Evolutionary conservation across 768 basidiomycete species (phyloP), one percentile per base, ranked within the genome.

Genomic region (Cantharellus cinnabarinus): DNA sequence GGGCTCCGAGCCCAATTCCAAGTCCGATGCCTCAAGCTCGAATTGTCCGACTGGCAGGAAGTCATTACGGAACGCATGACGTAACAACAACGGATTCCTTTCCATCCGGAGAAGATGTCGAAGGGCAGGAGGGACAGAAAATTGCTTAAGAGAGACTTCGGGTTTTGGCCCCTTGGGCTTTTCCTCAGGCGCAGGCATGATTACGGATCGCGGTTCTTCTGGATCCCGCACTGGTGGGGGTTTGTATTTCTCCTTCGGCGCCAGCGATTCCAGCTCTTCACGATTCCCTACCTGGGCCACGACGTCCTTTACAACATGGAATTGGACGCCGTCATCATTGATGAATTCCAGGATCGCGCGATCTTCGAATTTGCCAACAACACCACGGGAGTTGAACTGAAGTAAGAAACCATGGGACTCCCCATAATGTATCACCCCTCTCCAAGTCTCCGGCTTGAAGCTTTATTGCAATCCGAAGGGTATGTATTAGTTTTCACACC

Each of bases 241-340:
- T 29, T 29, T 29, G 20, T 29, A 29, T 29, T 29, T 29, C 20
- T 29, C 20, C 20, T 29, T 29, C 0, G 79, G 71, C 58, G 71
- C 70, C 37, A 81, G 68, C 1, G 67, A 67, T 14, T 77, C 76
- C 54, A 77, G 71, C 62, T 81, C 79, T 4, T 71, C 74, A 35
- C 65, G 63, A 4, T 70, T 72, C 0, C 80, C 80, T 39, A 79
- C 74, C 3, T 74, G 73, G 5, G 74, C 78, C 34, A 63, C 59
- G 1, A 81, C 62, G 3, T 63, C 66, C 2, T 80, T 74, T 0
- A 72, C 71, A 57, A 80, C 78, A 42, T 74, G 62, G 65, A 80
- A 80, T 29, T 68, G 61, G 39, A 64, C 62, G 3, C 5, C n/a
- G n/a, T 34, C 34, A 4, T 7, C 38, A 39, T 14, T 57, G 48